Evolutionary conservation across 1,284 basidiomycete genomes (phyloP), one percentile per base, ranked within the genome.

Genomic region (Ustilago crameri): DNA sequence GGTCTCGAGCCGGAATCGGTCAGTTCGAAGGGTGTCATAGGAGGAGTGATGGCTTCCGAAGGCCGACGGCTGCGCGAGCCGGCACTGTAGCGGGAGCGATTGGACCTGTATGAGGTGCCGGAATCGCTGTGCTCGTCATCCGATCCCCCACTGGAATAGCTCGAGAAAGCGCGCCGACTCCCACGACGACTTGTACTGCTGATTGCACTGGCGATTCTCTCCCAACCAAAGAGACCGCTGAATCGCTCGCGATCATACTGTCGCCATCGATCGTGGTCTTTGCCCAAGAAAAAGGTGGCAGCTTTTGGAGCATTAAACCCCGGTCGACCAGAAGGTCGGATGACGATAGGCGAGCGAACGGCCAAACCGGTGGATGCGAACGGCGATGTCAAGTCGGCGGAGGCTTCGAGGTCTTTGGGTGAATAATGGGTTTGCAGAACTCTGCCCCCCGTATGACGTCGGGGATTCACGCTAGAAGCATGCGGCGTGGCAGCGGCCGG

Each of bases 181-280:
- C 64, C 60, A 2, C 60, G 48, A 42, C 48, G 59, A 7, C 47
- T 43, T 26, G 63, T 61, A n/a, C 55, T 60, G 45, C 69, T 70
- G 51, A 74, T 68, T 14, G 72, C 72, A 44, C 66, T 70, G 38
- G 66, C 66, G 9, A 74, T 53, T 20, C 66, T 47, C 27, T 62
- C 63, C 68, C 68, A 71, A 24, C 59, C 53, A 17, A 71, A 61
- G 26, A 62, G 43, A 26, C 63, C 60, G 5, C 61, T 62, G 56
- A 74, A 68, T 20, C 59, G 59, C 34, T 78, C 76, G 20, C 60
- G 52, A 23, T 76, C 74, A 32, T 76, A 69, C 10, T 54, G 64
- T 10, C 74, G 68, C 80, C 80, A 82, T 53, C 80, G 73, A 52
- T 82, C 80, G 60, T 76, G 62, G 30, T 82, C 80, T 45, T 79